phyloP scores from a whole-genome alignment of 371 early-diverging fungal genomes.

The Agmasoma carcini region DNA sequence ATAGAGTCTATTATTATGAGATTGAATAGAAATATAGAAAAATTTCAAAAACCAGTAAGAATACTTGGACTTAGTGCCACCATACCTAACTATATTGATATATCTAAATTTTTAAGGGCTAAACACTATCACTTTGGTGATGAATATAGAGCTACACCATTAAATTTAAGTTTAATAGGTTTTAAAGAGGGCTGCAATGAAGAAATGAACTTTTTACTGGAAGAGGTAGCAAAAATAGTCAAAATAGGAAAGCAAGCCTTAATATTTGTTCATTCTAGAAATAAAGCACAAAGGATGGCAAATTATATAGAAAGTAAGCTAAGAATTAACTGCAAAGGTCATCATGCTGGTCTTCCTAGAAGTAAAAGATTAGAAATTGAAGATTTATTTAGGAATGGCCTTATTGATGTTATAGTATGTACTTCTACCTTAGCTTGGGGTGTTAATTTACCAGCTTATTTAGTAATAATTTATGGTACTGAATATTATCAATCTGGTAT shows the following conservation, averaged over 20 bases:
- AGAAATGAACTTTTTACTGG: slow-evolving; percentile 35
- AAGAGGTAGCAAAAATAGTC: slow-evolving; percentile 44
- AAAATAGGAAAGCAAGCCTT: slow-evolving; percentile 70
- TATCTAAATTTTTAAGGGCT: slow-evolving; percentile 81
- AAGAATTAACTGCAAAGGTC: slow-evolving; percentile 78
- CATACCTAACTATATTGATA: slow-evolving; percentile 87
- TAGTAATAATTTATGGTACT: slow-evolving; percentile 95
- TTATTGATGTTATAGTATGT: slow-evolving; percentile 77
- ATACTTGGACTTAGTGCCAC: slow-evolving; percentile 94
- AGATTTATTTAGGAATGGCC: slow-evolving; percentile 71
- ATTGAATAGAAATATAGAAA: slow-evolving; percentile 70
- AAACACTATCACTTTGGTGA: slow-evolving; percentile 78
- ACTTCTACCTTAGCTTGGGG: slow-evolving; percentile 99
- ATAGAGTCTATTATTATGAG: slow-evolving; percentile 84
- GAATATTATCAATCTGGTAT: slow-evolving; percentile 75
- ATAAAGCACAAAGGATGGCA: slow-evolving; percentile 82
- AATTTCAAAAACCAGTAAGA: slow-evolving; percentile 70
- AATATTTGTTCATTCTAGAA: slow-evolving; percentile 89
- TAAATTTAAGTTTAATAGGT: slow-evolving; percentile 58
- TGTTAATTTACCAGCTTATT: slow-evolving; percentile 96
- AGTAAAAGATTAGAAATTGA: slow-evolving; percentile 79
- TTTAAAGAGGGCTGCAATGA: slow-evolving; percentile 48
- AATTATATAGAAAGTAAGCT: slow-evolving; percentile 64
- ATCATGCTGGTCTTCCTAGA: slow-evolving; percentile 93
- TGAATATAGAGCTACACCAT: slow-evolving; percentile 62